Base-by-base conservation (phyloP, 2,329 filamentous ascomycete genomes). In the Fusarium sp. region DNA sequence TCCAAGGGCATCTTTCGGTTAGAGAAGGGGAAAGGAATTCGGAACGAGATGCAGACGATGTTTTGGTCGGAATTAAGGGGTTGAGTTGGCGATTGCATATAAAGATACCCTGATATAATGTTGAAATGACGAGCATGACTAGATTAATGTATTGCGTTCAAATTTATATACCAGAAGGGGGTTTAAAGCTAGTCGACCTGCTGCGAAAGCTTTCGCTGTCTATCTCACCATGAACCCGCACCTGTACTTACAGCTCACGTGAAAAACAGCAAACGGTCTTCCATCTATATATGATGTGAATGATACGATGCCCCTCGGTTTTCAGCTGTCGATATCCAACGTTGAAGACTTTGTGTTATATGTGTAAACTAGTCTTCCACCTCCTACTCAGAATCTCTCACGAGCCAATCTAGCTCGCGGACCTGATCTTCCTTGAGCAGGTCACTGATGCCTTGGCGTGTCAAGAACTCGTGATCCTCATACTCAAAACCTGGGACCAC, bases 401-500 rank as follows among this genome's bases (percentile, higher is more conserved):
- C 76, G 9, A 84, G 76, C 83, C 83, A 85, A 3, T 75, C 75
- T 72, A 91, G 73, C 72, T 86, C 82, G 63, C 79, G 75, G 2
- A 81, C 82, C 70, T 85, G 82, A 29, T 87, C 82, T 24, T 82
- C 74, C 0, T 83, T 83, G 3, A 92, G 77, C 30, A 92, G 69
- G n/a, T 84, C 79, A 42, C 78, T 75, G 69, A 91, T 80, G 14
- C 81, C 80, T 48, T 86, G 81, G 16, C 76, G 76, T 7, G 81
- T 83, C 72, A 93, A 81, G 72, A 92, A 92, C 74, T 91, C 88
- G 76, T 92, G 89, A 76, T 92, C 89, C 61, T 81, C 83, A 70
- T 83, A 91, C 74, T 91, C 89, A 73, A 92, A 92, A 0, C 90
- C 90, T 1, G 90, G 90, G 10, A 91, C 83, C 3, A 91, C 89